Evolutionary conservation across 2,329 filamentous ascomycete species (phyloP).

Genomic region (Colletotrichum navitas): DNA sequence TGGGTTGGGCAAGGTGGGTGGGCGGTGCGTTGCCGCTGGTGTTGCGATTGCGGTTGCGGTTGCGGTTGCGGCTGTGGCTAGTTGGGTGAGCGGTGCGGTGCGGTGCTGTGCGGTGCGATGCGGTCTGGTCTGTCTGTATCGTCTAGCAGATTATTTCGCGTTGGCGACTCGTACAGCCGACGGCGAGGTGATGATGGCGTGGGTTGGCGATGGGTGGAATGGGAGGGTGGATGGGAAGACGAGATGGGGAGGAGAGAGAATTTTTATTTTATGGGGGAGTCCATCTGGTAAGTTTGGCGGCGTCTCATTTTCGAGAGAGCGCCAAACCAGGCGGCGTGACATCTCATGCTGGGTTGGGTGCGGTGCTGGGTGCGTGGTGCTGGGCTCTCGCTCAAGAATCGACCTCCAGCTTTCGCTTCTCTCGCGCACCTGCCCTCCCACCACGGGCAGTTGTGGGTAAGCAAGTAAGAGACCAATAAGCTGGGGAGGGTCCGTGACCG

Average conservation of each 20-base stretch:
- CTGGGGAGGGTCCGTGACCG: conserved; percentile 12
- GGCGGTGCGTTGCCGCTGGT: conserved; percentile 10
- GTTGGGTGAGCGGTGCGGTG: neutral
- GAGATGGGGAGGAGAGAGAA: conserved; percentile 43
- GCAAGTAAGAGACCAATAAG: conserved; percentile 30
- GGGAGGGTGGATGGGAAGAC: conserved; percentile 42
- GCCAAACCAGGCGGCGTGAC: conserved; percentile 44
- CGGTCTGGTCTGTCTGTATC: conserved; percentile 18
- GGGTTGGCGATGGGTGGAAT: conserved; percentile 38
- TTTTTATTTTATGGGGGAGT: conserved; percentile 53
- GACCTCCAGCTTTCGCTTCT: conserved; percentile 44
- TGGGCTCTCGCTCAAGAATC: conserved; percentile 42
- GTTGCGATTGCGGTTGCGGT: neutral
- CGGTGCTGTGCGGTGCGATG: conserved; percentile 7
- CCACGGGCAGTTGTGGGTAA: conserved; percentile 41
- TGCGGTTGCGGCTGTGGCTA: neutral
- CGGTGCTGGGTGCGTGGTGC: conserved; percentile 38
- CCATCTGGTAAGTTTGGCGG: conserved; percentile 53
- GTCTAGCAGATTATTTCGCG: conserved; percentile 39
- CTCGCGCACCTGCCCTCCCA: conserved; percentile 38
- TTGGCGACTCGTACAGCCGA: conserved; percentile 38
- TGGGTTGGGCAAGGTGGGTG: conserved; percentile 36
- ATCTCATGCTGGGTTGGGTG: conserved; percentile 44
- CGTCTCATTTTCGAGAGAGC: conserved; percentile 51
- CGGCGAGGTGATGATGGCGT: conserved; percentile 41